These are phyloP conservation scores for Zea luxurians DNA, from an alignment of 176 grass and related monocot genomes.

Conservation along the genomic window DNA sequence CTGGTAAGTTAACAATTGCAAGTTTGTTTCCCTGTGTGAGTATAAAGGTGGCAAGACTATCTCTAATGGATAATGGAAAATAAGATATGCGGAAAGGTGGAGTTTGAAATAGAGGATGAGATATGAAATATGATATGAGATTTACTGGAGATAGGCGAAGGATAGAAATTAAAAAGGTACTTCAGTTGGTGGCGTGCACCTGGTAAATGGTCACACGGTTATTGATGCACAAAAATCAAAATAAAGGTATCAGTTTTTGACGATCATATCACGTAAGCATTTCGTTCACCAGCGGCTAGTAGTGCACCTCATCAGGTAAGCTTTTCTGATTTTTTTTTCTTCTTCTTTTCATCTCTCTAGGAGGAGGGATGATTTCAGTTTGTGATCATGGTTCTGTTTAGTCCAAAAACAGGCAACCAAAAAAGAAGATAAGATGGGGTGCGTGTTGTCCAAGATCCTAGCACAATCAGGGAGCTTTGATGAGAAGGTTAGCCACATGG, in stretches of 20 bases:
- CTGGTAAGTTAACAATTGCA: too few relatives aligned
- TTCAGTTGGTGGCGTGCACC: too few relatives aligned
- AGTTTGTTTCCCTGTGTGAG: too few relatives aligned
- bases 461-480: slow-evolving; percentile 65
- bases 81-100: too few relatives aligned
- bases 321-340: neutral
- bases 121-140: too few relatives aligned
- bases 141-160: too few relatives aligned
- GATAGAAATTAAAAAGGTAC: too few relatives aligned
- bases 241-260: slow-evolving; percentile 38
- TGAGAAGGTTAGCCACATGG: slow-evolving; percentile 44
- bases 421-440: slow-evolving; percentile 53
- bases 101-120: too few relatives aligned
- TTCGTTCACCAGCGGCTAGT: too few relatives aligned
- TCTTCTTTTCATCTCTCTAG: neutral
- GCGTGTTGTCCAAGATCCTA: slow-evolving; percentile 66
- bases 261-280: neutral
- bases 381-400: neutral
- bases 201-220: too few relatives aligned
- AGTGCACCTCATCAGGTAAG: slow-evolving; percentile 28
- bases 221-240: slow-evolving; percentile 26
- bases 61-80: too few relatives aligned
- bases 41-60: too few relatives aligned
- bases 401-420: neutral
- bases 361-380: neutral